These are phyloP conservation scores for Ilyonectria robusta DNA, from an alignment of 2,329 filamentous ascomycete genomes.

Conservation along the genomic window DNA sequence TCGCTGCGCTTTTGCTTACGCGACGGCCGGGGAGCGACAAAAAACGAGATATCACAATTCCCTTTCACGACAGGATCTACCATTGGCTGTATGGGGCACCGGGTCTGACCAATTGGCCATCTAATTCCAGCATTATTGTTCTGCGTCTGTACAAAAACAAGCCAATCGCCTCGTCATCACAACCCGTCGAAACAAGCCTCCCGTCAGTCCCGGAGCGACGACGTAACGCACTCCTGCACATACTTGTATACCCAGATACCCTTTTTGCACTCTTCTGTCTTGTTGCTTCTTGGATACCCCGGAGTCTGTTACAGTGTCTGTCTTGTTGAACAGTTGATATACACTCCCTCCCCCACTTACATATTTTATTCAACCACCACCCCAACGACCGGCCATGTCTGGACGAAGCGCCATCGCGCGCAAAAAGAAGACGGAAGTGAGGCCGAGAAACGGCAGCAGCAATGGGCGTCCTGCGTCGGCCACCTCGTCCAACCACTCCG, in stretches of 20 bases:
- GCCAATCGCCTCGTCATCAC: not conserved
- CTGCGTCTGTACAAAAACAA: slow-evolving; percentile 18
- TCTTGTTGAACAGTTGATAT: not conserved
- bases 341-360: not conserved
- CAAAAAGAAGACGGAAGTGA: slow-evolving; percentile 69
- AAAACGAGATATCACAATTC: slow-evolving; percentile 23
- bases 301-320: slow-evolving; percentile 1
- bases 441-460: slow-evolving; percentile 47
- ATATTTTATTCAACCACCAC: not conserved
- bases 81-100: slow-evolving; percentile 12
- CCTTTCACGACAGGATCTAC: not conserved
- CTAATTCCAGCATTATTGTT: slow-evolving; percentile 10
- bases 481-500: slow-evolving; percentile 58
- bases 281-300: slow-evolving; percentile 22
- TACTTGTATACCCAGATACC: slow-evolving; percentile 1
- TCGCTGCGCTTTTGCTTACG: not conserved
- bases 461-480: slow-evolving; percentile 54
- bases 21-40: not conserved
- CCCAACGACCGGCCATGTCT: slow-evolving; percentile 60
- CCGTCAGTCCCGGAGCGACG: not conserved
- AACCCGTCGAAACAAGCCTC: not conserved
- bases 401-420: slow-evolving; percentile 71
- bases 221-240: not conserved
- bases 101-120: slow-evolving; percentile 9
- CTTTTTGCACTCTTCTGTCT: not conserved